phyloP scores from a whole-genome alignment of 768 basidiomycete species.

The Lactarius hengduanensis region DNA sequence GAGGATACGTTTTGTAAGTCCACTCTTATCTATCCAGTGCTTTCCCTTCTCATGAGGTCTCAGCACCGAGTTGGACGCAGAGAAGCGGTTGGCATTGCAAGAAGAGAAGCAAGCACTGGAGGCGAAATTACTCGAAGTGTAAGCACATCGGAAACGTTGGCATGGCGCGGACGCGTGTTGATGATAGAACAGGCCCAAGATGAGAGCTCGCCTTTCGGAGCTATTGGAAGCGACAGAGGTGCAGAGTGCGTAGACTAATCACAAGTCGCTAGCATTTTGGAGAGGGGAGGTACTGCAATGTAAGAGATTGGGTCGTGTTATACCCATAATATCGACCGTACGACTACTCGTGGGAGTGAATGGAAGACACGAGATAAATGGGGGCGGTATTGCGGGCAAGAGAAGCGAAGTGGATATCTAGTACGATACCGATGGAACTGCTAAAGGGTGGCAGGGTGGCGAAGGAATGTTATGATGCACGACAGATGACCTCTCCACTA shows the following conservation, averaged over 20 bases:
- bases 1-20: conserved; percentile 91
- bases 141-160: conserved; percentile 37
- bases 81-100: conserved; percentile 85
- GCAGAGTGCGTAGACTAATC: conserved; percentile 15
- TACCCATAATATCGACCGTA: neutral
- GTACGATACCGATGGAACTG: neutral
- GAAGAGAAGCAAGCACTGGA: conserved; percentile 93
- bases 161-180: conserved; percentile 2
- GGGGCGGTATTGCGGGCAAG: neutral
- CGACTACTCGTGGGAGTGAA: neutral
- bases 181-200: conserved; percentile 61
- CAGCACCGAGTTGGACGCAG: conserved; percentile 87
- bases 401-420: neutral
- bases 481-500: conserved; percentile 84
- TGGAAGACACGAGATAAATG: neutral
- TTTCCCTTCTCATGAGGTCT: conserved; percentile 2
- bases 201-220: conserved; percentile 72
- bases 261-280: neutral
- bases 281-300: neutral
- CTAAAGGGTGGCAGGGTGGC: neutral
- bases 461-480: conserved; percentile 43
- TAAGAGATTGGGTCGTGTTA: neutral
- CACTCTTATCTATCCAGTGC: neutral
- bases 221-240: conserved; percentile 42
- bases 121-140: conserved; percentile 83